Percentiles rank a stretch among this genome's conserved stretches.
Conservation (phyloP, 2,329 filamentous ascomycete genomes). For the Coniochaeta pulveracea region DNA sequence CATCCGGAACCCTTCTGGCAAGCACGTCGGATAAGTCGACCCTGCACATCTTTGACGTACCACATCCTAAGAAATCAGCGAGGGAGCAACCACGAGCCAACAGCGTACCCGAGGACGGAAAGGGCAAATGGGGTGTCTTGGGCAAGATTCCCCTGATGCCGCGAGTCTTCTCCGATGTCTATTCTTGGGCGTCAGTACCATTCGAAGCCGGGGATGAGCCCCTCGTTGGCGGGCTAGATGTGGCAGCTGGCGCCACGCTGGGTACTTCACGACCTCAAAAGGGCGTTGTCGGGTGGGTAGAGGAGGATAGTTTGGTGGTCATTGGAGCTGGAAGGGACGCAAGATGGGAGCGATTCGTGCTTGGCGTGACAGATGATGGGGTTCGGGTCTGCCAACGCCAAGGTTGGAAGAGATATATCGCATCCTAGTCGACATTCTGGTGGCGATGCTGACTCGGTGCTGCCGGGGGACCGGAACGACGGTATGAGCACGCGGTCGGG, state of each 20-base stretch:
- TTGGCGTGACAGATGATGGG: slow-evolving; percentile 58
- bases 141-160: slow-evolving; percentile 78
- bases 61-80: slow-evolving; percentile 34
- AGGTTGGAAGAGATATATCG: slow-evolving; percentile 62
- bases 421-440: too few relatives aligned
- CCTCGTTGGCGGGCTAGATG: slow-evolving; percentile 29
- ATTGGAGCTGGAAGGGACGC: slow-evolving; percentile 71
- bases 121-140: slow-evolving; percentile 76
- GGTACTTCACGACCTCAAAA: slow-evolving; percentile 55
- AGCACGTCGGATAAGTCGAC: slow-evolving; percentile 96
- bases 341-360: slow-evolving; percentile 77
- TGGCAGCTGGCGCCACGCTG: slow-evolving; percentile 32
- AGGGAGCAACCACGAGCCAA: slow-evolving; percentile 11
- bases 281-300: slow-evolving; percentile 75
- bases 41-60: slow-evolving; percentile 85
- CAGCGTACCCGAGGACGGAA: slow-evolving; percentile 31
- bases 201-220: slow-evolving; percentile 78
- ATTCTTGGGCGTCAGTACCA: slow-evolving; percentile 69
- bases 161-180: slow-evolving; percentile 77
- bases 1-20: slow-evolving; percentile 67
- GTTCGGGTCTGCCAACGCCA: slow-evolving; percentile 56
- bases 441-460: too few relatives aligned
- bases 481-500: too few relatives aligned
- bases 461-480: too few relatives aligned
- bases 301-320: slow-evolving; percentile 62